Conservation (phyloP, 352 stramenopile species). For the Globisporangium polare region DNA sequence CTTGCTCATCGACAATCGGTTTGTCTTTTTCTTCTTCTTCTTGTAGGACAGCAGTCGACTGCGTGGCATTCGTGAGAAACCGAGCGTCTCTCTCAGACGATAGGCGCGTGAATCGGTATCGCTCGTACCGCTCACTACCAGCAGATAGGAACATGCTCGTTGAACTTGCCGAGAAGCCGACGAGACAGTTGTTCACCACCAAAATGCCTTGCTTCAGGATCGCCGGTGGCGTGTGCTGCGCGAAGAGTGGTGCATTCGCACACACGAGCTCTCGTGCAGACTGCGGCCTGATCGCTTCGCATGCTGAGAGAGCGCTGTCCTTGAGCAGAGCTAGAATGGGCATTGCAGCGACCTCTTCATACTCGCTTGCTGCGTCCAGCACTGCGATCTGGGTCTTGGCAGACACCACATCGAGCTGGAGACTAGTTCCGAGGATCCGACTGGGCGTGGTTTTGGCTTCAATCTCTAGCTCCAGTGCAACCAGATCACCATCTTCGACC, state of each 20-base stretch:
- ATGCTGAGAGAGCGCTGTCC: background rate
- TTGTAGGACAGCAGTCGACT: background rate
- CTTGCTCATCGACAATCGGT: background rate
- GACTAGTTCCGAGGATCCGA: background rate
- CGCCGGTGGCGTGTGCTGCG: background rate
- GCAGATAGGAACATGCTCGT: background rate
- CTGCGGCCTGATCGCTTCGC: background rate
- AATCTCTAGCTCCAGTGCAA: slow-evolving; percentile 1
- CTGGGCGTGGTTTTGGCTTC: background rate
- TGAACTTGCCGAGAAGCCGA: background rate
- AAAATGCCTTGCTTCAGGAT: background rate
- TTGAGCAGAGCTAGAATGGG: background rate
- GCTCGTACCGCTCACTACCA: background rate
- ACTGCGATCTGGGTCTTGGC: background rate
- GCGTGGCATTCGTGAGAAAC: slow-evolving; percentile 1
- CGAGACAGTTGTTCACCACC: background rate
- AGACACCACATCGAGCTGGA: background rate
- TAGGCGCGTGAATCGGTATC: background rate
- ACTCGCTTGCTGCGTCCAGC: background rate
- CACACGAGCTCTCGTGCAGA: background rate
- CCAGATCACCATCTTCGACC: background rate
- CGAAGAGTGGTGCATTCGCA: background rate
- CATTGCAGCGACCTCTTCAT: background rate
- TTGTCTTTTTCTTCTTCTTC: background rate
- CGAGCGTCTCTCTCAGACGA: background rate